These are phyloP conservation scores for Rhazya stricta DNA, from an alignment of 257 asterid genomes.

Conservation along the genomic window DNA sequence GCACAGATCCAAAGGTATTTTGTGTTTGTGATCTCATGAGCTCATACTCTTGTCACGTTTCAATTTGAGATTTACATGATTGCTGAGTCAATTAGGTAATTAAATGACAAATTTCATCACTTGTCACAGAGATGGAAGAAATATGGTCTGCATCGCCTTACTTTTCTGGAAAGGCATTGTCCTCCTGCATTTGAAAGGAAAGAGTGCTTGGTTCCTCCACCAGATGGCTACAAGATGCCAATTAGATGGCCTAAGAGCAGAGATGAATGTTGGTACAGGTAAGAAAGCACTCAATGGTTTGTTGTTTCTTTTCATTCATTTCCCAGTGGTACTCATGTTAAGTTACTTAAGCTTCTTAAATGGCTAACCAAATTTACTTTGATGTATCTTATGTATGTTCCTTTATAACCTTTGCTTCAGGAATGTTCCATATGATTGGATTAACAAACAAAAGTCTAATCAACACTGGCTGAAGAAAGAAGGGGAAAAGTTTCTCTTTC, in stretches of 20 bases:
- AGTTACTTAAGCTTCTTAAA: neutral
- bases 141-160: slow-evolving; percentile 50
- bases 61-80: neutral
- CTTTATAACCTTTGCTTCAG: slow-evolving; percentile 28
- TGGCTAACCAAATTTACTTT: neutral
- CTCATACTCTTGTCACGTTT: neutral
- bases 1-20: slow-evolving; percentile 97
- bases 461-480: slow-evolving; percentile 94
- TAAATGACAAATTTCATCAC: slow-evolving; percentile 1
- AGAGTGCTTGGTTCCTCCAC: slow-evolving; percentile 86
- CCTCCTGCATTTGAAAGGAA: slow-evolving; percentile 70
- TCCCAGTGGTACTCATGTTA: neutral
- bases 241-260: slow-evolving; percentile 90
- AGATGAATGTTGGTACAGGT: slow-evolving; percentile 91
- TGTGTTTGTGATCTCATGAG: slow-evolving; percentile 3
- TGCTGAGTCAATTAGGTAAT: neutral
- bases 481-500: slow-evolving; percentile 92
- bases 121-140: slow-evolving; percentile 72
- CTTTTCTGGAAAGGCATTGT: slow-evolving; percentile 83
- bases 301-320: neutral
- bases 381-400: slow-evolving; percentile 3
- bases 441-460: slow-evolving; percentile 86
- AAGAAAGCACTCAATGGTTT: slow-evolving; percentile 7
- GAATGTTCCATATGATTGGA: slow-evolving; percentile 97
- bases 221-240: slow-evolving; percentile 72